Base-by-base conservation (phyloP, 139 green algal species). In the Deuterostichococcus epilithicus region DNA sequence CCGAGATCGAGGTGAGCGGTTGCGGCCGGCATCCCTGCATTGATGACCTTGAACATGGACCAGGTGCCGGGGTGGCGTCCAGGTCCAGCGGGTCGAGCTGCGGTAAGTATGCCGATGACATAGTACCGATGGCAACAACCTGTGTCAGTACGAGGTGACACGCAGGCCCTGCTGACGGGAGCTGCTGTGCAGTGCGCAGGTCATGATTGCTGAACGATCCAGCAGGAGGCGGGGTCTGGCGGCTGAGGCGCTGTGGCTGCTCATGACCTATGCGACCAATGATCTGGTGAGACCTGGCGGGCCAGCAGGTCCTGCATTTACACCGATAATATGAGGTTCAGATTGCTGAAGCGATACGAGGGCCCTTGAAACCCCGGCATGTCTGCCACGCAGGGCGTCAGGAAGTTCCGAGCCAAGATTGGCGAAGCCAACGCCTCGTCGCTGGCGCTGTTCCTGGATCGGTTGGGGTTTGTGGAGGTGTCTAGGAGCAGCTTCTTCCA, bases 131-230 rank as follows among this genome's bases (percentile, higher is more conserved):
- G n/a, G n/a, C n/a, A n/a, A n/a, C n/a, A n/a, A n/a, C n/a, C n/a
- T n/a, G n/a, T n/a, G n/a, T n/a, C n/a, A n/a, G n/a, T n/a, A n/a
- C n/a, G n/a, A n/a, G n/a, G n/a, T n/a, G n/a, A n/a, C n/a, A n/a
- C n/a, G n/a, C n/a, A n/a, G n/a, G n/a, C n/a, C n/a, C n/a, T n/a
- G n/a, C 8, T 52, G 42, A 52, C 13, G 42, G 42, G 13, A 67
- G 28, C 42, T 68, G 52, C 13, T 70, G 52, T 52, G 34, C 25
- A 68, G 45, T 23, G 42, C 69, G 68, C 77, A 86, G 66, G 76
- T 90, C 45, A 97, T 97, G 92, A 78, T 97, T 1, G 92, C 92
- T 2, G 91, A 94, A 70, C 28, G 73, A 0, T 65, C 22, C 26
- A 88, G 86, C 52, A 68, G 91, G 25, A 37, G 89, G 0, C 81